These are phyloP conservation scores for Alternaria hordeiaustralica DNA, from an alignment of 2,329 filamentous ascomycete species.

Conservation along the genomic window DNA sequence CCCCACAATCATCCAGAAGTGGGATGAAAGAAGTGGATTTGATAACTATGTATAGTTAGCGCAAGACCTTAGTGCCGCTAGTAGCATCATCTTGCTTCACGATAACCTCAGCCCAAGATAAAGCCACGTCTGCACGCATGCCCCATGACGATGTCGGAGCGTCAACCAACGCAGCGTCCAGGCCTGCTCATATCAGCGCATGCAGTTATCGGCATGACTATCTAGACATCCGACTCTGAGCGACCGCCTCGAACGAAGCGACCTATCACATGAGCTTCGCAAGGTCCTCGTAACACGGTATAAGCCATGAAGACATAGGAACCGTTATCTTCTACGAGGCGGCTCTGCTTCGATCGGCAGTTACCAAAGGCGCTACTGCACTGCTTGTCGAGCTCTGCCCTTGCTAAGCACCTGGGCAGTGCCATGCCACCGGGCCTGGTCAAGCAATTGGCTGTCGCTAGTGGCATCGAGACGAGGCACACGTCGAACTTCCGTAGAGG, in stretches of 20 bases:
- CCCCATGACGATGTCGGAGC: constrained; percentile 22
- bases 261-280: not conserved
- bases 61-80: constrained; percentile 6
- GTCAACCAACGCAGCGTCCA: not conserved
- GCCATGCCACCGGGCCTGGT: not conserved
- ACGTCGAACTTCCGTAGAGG: not conserved
- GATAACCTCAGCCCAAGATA: constrained; percentile 27
- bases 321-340: constrained; percentile 1
- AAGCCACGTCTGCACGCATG: constrained; percentile 24
- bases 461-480: constrained; percentile 2
- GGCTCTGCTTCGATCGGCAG: constrained; percentile 10
- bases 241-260: not conserved
- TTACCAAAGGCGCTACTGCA: constrained; percentile 4
- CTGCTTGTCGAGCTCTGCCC: not conserved
- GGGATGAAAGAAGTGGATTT: constrained; percentile 17
- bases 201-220: not conserved
- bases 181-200: constrained; percentile 3
- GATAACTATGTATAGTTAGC: constrained; percentile 20
- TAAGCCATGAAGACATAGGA: not conserved
- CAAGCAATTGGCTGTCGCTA: not conserved
- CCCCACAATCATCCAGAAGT: constrained; percentile 23
- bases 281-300: not conserved
- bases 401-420: not conserved
- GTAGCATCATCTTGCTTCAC: constrained; percentile 30
- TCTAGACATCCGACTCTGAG: not conserved